A percentile compares a stretch with the other conserved stretches of the same genome.
These are phyloP conservation scores for Perkinsus olseni DNA, from an alignment of 169 alveolate genomes.

Conservation along the genomic window DNA sequence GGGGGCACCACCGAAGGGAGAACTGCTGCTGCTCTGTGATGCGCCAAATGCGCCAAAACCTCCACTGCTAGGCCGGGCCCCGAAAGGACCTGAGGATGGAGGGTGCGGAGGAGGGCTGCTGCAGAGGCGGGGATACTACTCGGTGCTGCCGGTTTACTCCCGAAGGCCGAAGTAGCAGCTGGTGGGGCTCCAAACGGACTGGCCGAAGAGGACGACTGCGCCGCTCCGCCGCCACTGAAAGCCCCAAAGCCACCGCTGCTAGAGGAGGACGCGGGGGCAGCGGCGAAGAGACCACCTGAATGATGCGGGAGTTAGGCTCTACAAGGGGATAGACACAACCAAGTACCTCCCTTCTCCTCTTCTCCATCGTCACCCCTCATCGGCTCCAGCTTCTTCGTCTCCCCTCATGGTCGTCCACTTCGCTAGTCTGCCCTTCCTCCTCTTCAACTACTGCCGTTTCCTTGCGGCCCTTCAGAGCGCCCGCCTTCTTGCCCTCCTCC, in stretches of 20 bases:
- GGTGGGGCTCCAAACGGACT: neutral
- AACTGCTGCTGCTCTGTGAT: neutral
- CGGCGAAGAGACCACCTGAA: neutral
- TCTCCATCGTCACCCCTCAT: too few relatives aligned
- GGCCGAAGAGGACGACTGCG: neutral
- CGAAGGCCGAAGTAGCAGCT: neutral
- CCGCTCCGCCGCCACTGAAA: neutral
- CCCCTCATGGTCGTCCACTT: too few relatives aligned
- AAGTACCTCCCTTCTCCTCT: too few relatives aligned
- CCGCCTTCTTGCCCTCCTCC: too few relatives aligned
- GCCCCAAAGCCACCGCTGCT: neutral
- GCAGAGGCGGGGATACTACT: neutral
- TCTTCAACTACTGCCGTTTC: too few relatives aligned
- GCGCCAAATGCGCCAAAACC: neutral
- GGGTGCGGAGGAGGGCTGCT: neutral
- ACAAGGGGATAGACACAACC: too few relatives aligned
- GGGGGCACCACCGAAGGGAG: neutral
- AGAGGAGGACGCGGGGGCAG: neutral
- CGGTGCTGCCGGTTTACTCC: neutral
- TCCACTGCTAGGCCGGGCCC: neutral
- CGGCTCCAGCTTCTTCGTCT: too few relatives aligned
- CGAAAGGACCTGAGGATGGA: neutral
- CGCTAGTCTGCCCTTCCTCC: too few relatives aligned
- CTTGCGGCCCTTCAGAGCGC: too few relatives aligned
- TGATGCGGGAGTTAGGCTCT: too few relatives aligned